Percentiles rank a stretch among this genome's conserved stretches.
Conservation (phyloP, 176 grass and related monocot species). For the Pontederia crassipes region DNA sequence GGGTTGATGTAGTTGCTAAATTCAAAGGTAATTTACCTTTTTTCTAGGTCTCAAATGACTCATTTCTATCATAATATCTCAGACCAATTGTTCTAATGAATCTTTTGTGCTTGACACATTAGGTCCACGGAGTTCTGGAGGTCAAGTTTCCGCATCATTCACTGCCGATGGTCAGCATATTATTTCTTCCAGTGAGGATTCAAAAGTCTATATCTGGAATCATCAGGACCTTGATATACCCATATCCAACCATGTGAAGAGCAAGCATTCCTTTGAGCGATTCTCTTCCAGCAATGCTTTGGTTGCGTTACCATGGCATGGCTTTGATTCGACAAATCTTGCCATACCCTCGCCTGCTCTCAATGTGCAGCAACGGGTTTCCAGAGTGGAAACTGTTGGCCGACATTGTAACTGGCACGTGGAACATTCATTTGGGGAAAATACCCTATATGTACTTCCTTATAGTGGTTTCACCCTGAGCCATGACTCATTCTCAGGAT, state of each 20-base stretch:
- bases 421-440: constrained; percentile 24
- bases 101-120: constrained; percentile 1
- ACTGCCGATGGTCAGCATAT: constrained; percentile 79
- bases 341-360: constrained; percentile 34
- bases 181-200: constrained; percentile 60
- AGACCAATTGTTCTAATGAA: not conserved
- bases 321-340: constrained; percentile 25
- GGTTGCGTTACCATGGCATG: constrained; percentile 78
- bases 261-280: constrained; percentile 46
- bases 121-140: constrained; percentile 48
- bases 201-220: constrained; percentile 66
- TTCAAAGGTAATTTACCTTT: constrained; percentile 55
- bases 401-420: constrained; percentile 13
- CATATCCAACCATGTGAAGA: constrained; percentile 26
- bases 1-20: constrained; percentile 54
- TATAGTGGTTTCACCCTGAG: constrained; percentile 50
- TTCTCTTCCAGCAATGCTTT: constrained; percentile 46
- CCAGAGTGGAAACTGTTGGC: constrained; percentile 2
- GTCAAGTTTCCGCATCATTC: constrained; percentile 68
- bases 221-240: constrained; percentile 42
- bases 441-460: constrained; percentile 25
- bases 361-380: constrained; percentile 34
- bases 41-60: not conserved
- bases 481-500: constrained; percentile 42
- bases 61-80: not conserved